Base-by-base conservation (phyloP, 495 filamentous ascomycete genomes). In the Lentithecium fluviatile region DNA sequence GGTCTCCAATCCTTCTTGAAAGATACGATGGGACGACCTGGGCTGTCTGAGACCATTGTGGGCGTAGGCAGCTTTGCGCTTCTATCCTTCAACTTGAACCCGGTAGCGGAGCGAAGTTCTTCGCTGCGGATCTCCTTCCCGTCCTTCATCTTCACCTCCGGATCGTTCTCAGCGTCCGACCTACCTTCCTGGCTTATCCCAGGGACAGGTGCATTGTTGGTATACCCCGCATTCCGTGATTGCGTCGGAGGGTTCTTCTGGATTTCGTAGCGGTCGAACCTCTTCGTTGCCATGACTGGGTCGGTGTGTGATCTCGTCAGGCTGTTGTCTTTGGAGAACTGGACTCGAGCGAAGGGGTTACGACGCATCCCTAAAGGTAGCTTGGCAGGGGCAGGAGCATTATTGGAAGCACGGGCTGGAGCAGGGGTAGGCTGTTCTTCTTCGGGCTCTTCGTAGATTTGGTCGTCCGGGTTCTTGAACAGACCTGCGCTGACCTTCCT, bases 21-120 rank as follows among this genome's bases (percentile, higher is more conserved):
- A 80, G 91, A 96, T 77, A 96, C 90, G 73, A 96, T 96, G 51
- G 90, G 91, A 67, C 91, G 83, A 52, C 89, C 88, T 53, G 87
- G 84, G 61, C 79, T 85, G 74, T 95, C 85, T 75, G 89, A 94
- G 71, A 96, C 90, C 40, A 89, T 82, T 26, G 88, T 88, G 65
- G 91, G 91, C 68, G 84, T 91, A 4, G 91, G 91, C 29, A 96
- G 75, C 65, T 88, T 93, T 49, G 86, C 75, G 69, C 91, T 96
- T 66, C 91, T 85, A 70, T 96, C 90, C 63, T 83, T 89, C 56
- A 91, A 78, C 70, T 75, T 86, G 81, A 91, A 94, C 76, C 86
- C 91, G n/a, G 91, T 96, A n/a, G 91, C 91, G 52, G 86, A 82
- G 26, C 86, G 81, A 55, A 96, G 91, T 47, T 96, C 91, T 45